Conservation (phyloP, 139 green algal species). For the Desmodesmus armatus region DNA sequence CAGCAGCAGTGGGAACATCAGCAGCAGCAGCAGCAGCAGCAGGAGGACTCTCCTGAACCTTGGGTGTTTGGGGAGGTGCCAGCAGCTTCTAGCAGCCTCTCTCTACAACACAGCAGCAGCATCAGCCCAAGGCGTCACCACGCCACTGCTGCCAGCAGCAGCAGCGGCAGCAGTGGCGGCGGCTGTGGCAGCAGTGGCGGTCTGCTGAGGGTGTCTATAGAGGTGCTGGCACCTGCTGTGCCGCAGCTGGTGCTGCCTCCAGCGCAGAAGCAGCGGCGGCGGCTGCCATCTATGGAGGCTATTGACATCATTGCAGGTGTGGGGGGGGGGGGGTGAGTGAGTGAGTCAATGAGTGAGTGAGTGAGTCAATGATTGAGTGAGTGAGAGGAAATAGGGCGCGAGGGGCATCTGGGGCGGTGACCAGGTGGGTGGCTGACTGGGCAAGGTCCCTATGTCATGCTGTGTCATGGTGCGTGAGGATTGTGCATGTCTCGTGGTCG, state of each 20-base stretch:
- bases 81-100: neutral
- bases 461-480: no score
- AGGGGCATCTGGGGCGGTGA: no score
- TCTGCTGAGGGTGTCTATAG: neutral
- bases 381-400: no score
- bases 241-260: neutral
- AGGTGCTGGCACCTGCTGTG: neutral
- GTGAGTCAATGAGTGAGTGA: no score
- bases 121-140: no score
- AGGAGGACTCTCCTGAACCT: neutral
- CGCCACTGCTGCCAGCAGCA: neutral
- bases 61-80: constrained; percentile 41
- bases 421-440: no score
- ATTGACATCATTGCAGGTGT: constrained; percentile 42
- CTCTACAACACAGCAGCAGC: neutral
- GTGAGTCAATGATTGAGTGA: no score
- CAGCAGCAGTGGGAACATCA: no score
- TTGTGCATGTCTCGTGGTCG: no score
- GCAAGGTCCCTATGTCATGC: no score
- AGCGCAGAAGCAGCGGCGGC: neutral
- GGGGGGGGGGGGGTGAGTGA: neutral
- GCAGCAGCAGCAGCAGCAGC: no score
- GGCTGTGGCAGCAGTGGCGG: neutral
- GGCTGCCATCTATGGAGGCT: constrained; percentile 33
- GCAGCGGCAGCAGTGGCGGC: constrained; percentile 19